These are phyloP conservation scores for Rossbeevera mucosa DNA, from an alignment of 768 basidiomycete species.

Conservation along the genomic window DNA sequence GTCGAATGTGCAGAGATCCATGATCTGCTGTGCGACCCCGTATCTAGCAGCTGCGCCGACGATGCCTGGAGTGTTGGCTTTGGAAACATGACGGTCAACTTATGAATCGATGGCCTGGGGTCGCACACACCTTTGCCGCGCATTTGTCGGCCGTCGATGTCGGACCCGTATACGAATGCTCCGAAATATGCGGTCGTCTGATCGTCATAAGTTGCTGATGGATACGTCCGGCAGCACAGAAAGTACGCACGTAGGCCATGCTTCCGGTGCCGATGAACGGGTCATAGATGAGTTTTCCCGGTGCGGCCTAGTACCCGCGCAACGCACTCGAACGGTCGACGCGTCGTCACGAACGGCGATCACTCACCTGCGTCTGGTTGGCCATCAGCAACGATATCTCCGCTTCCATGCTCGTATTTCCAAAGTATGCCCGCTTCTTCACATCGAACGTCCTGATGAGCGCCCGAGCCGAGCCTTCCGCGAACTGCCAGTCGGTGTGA, in stretches of 20 bases:
- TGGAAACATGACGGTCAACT: background rate
- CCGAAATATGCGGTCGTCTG: constrained; percentile 89
- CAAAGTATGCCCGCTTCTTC: constrained; percentile 86
- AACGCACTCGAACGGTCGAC: background rate
- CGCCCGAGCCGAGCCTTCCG: constrained; percentile 62
- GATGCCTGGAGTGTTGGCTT: constrained; percentile 59
- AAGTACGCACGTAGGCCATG: constrained; percentile 66
- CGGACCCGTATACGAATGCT: constrained; percentile 81
- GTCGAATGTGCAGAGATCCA: constrained; percentile 90
- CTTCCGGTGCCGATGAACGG: constrained; percentile 94
- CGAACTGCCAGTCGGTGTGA: constrained; percentile 35
- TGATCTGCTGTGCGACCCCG: constrained; percentile 61
- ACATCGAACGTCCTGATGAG: constrained; percentile 74
- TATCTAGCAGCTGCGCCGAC: constrained; percentile 82
- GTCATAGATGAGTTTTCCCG: constrained; percentile 92
- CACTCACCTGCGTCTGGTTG: constrained; percentile 84
- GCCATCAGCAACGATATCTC: constrained; percentile 96
- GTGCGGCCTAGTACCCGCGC: constrained; percentile 53
- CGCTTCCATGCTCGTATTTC: constrained; percentile 97
- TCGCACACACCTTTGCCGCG: constrained; percentile 77
- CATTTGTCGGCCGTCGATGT: constrained; percentile 98
- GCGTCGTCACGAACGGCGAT: background rate
- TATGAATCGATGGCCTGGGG: background rate
- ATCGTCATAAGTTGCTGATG: background rate
- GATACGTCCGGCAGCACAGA: background rate